These are phyloP conservation scores for Ephemerocybe angulata DNA, from an alignment of 768 basidiomycete species.

Conservation along the genomic window DNA sequence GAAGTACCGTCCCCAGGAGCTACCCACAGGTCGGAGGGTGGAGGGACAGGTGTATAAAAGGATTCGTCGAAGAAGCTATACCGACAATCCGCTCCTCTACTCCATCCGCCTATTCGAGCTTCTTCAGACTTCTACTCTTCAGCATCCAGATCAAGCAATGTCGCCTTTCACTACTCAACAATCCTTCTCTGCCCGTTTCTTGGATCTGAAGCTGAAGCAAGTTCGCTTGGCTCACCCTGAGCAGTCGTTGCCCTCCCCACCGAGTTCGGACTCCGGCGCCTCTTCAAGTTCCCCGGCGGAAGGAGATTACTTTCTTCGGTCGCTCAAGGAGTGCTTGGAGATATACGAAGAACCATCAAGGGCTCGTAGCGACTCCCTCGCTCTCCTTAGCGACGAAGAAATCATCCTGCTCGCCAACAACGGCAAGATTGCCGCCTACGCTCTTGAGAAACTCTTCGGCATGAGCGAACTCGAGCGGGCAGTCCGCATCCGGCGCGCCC, in stretches of 20 bases:
- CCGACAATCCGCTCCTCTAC: neutral
- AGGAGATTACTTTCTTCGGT: neutral
- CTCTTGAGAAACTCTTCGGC: conserved; percentile 87
- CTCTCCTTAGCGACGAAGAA: conserved; percentile 85
- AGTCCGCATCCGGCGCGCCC: conserved; percentile 77
- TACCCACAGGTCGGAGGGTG: too few species aligned
- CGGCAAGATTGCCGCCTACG: conserved; percentile 93
- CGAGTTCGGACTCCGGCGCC: neutral
- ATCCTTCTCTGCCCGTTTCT: neutral
- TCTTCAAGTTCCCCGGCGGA: neutral
- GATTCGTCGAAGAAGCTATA: too few species aligned
- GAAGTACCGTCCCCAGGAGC: too few species aligned
- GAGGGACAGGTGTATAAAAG: too few species aligned
- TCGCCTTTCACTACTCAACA: neutral
- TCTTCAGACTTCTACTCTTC: neutral
- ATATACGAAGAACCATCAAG: conserved; percentile 18
- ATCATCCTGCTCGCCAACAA: conserved; percentile 83
- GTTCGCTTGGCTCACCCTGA: neutral
- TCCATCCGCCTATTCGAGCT: neutral
- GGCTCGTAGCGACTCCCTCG: conserved; percentile 40
- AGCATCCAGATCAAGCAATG: neutral
- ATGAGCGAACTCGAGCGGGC: conserved; percentile 70
- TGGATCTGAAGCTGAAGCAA: neutral
- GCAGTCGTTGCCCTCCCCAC: neutral
- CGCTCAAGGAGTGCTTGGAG: conserved; percentile 37